Conservation (phyloP, 192 early-diverging fungal genomes). For the Entomortierella lignicola region DNA sequence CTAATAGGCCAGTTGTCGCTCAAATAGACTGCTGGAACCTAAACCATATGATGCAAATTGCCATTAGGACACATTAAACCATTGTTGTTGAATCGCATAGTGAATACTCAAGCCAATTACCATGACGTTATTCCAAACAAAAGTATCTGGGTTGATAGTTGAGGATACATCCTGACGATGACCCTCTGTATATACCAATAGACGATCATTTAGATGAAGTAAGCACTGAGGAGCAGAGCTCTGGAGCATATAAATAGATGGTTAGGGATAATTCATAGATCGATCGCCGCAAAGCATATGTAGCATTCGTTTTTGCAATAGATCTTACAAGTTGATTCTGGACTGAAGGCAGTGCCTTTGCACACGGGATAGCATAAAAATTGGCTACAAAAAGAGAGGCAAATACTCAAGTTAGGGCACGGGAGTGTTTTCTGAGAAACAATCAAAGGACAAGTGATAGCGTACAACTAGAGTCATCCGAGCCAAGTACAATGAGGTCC, state of each 20-base stretch:
- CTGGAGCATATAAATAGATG: neutral
- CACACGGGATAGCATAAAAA: slow-evolving; percentile 46
- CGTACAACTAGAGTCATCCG: slow-evolving; percentile 45
- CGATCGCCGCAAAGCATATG: too few relatives aligned
- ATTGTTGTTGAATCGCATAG: neutral
- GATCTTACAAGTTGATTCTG: slow-evolving; percentile 47
- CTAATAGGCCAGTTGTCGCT: slow-evolving; percentile 86
- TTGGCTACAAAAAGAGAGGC: slow-evolving; percentile 60
- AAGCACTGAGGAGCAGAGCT: slow-evolving; percentile 58
- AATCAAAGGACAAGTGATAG: neutral
- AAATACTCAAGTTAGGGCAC: slow-evolving; percentile 48
- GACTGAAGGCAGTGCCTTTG: slow-evolving; percentile 38
- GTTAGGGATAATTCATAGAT: too few relatives aligned
- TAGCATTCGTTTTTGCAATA: too few relatives aligned
- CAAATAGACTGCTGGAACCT: slow-evolving; percentile 80
- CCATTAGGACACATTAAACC: neutral
- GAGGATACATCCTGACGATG: slow-evolving; percentile 70
- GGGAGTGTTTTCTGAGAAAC: neutral
- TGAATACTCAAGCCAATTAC: slow-evolving; percentile 36
- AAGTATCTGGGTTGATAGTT: slow-evolving; percentile 73
- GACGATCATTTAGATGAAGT: slow-evolving; percentile 74
- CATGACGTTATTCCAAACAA: slow-evolving; percentile 80
- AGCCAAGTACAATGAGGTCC: slow-evolving; percentile 76
- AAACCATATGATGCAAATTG: neutral
- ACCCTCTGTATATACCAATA: slow-evolving; percentile 75